Evolutionary conservation across 495 filamentous ascomycete species (phyloP), one percentile per base, ranked within the genome.

Genomic region (Penicillium tannophilum): DNA sequence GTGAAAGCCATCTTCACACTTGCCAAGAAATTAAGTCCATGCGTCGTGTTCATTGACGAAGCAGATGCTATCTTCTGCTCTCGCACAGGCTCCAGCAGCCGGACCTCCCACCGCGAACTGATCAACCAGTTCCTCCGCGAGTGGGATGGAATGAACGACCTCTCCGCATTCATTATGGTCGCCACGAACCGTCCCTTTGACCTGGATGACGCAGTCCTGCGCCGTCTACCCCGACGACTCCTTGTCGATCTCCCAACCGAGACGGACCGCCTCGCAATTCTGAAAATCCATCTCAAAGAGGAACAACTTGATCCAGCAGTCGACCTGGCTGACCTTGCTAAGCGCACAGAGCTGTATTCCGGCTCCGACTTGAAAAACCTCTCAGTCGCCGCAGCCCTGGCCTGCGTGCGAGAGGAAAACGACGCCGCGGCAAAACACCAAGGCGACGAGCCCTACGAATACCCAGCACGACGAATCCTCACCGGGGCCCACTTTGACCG

Each of bases 91-190:
- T 70, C 72, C 17, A 77, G 79, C 52, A 78, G 79, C 24, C 83
- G 85, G 56, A 84, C 82, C 12, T 85, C 79, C 9, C 90, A 94
- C 67, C 85, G 94, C 45, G 94, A 98, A 74, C 87, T 94, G 46
- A 95, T 98, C 75, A 98, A 97, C 61, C 93, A 98, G 70, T 98
- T 98, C 70, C 76, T 98, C 36, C 85, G 91, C n/a, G 94, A 98
- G 71, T 98, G 94, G 94, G 94, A 97, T 63, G 94, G 95, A 16
- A 88, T 98, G 83, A 88, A 86, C 42, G 87, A 91, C 60, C 79
- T 86, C 47, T 88, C 88, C 7, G 91, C 93, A 2, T 98, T 98
- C 72, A 95, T 98, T 70, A 97, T 98, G 95, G 92, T 98, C 0
- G 94, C 94, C n/a, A 97, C 92, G 12, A 98, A 98, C 68, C 79